Evolutionary conservation across 2,329 filamentous ascomycete genomes (phyloP).

Genomic region (Colletotrichum sp.): DNA sequence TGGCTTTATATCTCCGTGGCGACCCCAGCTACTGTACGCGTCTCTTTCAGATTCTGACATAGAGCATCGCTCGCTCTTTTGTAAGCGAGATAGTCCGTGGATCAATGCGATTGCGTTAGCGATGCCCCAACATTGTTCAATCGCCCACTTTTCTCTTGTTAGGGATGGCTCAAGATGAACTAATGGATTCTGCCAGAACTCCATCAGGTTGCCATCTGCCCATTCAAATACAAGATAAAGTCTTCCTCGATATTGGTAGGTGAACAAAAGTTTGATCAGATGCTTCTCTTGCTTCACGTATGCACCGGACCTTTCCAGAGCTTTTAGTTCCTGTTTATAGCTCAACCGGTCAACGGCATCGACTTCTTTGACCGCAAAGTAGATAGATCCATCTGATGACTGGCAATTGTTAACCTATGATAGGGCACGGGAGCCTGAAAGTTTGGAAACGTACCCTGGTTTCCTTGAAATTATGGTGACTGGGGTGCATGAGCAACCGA

Average conservation of each 20-base stretch:
- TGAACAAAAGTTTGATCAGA: slow-evolving; percentile 19
- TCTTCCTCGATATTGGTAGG: not conserved
- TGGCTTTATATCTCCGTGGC: slow-evolving; percentile 15
- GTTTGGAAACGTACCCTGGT: not conserved
- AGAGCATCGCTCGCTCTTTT: not conserved
- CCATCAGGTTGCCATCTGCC: slow-evolving; percentile 21
- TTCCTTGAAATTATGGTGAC: not conserved
- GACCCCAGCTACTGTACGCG: not conserved
- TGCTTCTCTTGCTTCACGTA: not conserved
- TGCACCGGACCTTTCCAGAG: not conserved
- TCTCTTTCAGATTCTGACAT: not conserved
- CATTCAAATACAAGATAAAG: slow-evolving; percentile 22
- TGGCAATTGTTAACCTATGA: not conserved
- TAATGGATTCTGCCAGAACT: not conserved
- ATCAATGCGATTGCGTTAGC: not conserved
- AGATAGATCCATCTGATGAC: not conserved
- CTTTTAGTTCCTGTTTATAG: not conserved
- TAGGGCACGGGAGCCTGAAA: not conserved
- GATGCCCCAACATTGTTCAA: slow-evolving; percentile 1
- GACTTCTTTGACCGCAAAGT: slow-evolving; percentile 11
- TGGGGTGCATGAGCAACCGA: not conserved
- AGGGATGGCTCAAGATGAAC: not conserved
- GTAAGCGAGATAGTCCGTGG: not conserved
- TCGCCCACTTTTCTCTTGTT: not conserved
- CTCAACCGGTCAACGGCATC: not conserved